These are phyloP conservation scores for Serendipita sp. DNA, from an alignment of 768 basidiomycete genomes.

Conservation along the genomic window DNA sequence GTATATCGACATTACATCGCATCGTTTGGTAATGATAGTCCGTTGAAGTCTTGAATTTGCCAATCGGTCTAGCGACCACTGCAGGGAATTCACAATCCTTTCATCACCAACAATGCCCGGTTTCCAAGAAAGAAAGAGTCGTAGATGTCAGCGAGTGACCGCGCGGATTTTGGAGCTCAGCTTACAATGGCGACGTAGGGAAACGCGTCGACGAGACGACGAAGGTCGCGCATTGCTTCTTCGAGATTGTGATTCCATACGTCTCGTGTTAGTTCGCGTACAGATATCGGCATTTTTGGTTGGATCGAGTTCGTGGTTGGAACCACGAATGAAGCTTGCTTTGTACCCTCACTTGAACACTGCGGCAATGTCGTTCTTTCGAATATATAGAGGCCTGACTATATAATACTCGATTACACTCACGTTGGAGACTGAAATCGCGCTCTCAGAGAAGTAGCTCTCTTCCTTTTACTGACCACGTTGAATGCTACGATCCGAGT, in stretches of 20 bases:
- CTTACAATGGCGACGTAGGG: slow-evolving; percentile 89
- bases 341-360: no score
- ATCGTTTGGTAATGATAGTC: slow-evolving; percentile 99
- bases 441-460: no score
- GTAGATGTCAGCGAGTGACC: no score
- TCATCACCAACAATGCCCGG: not conserved
- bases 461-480: no score
- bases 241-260: slow-evolving; percentile 94
- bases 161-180: not conserved
- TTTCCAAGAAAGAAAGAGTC: slow-evolving; percentile 1
- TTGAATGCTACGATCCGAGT: no score
- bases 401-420: no score
- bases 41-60: slow-evolving; percentile 86
- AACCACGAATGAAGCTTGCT: not conserved
- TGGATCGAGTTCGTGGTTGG: not conserved
- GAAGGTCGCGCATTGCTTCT: slow-evolving; percentile 74
- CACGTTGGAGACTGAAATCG: no score
- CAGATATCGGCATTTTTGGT: not conserved
- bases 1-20: slow-evolving; percentile 96
- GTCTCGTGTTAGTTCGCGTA: slow-evolving; percentile 45
- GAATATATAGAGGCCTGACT: no score
- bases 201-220: slow-evolving; percentile 76
- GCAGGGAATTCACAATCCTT: slow-evolving; percentile 99
- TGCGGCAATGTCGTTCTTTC: no score
- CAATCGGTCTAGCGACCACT: slow-evolving; percentile 93